phyloP scores from a whole-genome alignment of 1,284 basidiomycete species.

The Malassezia pachydermatis region DNA sequence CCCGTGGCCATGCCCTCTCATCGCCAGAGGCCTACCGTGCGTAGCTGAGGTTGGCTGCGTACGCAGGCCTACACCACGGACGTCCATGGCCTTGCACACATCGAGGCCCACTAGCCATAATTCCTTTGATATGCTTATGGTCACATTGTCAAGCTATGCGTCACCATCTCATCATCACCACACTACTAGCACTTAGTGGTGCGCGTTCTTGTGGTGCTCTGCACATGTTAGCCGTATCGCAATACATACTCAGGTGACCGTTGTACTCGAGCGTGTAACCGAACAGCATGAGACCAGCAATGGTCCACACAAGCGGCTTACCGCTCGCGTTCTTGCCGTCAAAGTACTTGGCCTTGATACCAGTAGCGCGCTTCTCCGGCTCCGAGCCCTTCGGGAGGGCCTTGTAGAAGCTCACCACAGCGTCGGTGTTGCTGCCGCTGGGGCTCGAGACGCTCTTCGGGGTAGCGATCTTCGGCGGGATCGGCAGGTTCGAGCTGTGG shows the following conservation, averaged over 20 bases:
- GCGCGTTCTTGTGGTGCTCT: slow-evolving; percentile 32
- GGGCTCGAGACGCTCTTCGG: slow-evolving; percentile 73
- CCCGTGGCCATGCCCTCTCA: no score
- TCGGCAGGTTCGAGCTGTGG: slow-evolving; percentile 51
- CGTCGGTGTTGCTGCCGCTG: slow-evolving; percentile 67
- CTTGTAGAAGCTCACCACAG: slow-evolving; percentile 86
- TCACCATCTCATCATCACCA: no score
- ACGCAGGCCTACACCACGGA: no score
- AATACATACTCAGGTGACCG: slow-evolving; percentile 30
- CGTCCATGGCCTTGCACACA: no score
- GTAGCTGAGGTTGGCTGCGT: no score
- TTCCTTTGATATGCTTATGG: no score
- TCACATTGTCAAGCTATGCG: no score
- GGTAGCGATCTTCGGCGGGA: slow-evolving; percentile 89
- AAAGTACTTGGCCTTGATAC: slow-evolving; percentile 67
- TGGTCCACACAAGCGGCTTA: slow-evolving; percentile 61
- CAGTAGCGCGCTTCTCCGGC: slow-evolving; percentile 58
- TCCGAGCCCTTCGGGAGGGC: slow-evolving; percentile 66
- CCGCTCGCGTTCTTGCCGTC: slow-evolving; percentile 74
- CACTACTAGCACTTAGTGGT: slow-evolving; percentile 26
- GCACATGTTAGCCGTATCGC: neutral
- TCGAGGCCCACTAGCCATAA: no score
- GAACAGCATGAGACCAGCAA: slow-evolving; percentile 66
- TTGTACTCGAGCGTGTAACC: slow-evolving; percentile 54
- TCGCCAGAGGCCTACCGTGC: no score